Evolutionary conservation across 306 rosid species (phyloP).

Genomic region (Rosa multiflora): DNA sequence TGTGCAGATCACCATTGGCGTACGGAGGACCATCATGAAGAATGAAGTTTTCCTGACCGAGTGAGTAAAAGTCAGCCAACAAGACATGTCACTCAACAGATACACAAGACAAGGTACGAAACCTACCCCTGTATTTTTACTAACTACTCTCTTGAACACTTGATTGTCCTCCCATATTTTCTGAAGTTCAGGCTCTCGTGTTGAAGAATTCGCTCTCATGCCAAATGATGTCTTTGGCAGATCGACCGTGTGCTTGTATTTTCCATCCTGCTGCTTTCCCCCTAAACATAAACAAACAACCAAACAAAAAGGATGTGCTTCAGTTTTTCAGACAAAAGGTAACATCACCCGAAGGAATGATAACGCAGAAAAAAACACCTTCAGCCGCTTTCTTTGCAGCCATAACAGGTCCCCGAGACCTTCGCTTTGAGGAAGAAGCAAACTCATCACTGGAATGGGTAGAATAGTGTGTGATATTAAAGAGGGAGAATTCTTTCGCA

Average conservation of each 20-base stretch:
- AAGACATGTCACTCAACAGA: slow-evolving; percentile 21
- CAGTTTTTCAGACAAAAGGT: background rate
- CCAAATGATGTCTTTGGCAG: slow-evolving; percentile 91
- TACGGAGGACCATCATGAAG: slow-evolving; percentile 99
- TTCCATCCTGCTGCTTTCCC: slow-evolving; percentile 76
- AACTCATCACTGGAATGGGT: slow-evolving; percentile 45
- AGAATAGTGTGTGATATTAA: slow-evolving; percentile 39
- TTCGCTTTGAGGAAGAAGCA: slow-evolving; percentile 65
- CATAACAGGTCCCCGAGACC: slow-evolving; percentile 90
- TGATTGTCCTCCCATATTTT: slow-evolving; percentile 89
- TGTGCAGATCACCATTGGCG: slow-evolving; percentile 99
- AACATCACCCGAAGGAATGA: slow-evolving; percentile 1
- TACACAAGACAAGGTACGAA: slow-evolving; percentile 19
- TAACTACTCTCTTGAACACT: slow-evolving; percentile 69
- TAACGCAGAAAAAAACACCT: slow-evolving; percentile 42
- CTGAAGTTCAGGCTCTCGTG: slow-evolving; percentile 93
- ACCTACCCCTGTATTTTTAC: slow-evolving; percentile 81
- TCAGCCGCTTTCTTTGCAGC: slow-evolving; percentile 79
- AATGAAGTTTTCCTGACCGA: slow-evolving; percentile 68
- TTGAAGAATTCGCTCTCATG: slow-evolving; percentile 82
- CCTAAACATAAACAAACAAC: slow-evolving; percentile 49
- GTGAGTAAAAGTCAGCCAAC: slow-evolving; percentile 29
- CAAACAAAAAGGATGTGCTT: slow-evolving; percentile 18
- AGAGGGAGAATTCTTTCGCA: slow-evolving; percentile 39
- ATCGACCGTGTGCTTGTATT: slow-evolving; percentile 95